A percentile compares a stretch with the other conserved stretches of the same genome.
phyloP scores from a whole-genome alignment of 768 basidiomycete species.

The Heimioporus sp. region DNA sequence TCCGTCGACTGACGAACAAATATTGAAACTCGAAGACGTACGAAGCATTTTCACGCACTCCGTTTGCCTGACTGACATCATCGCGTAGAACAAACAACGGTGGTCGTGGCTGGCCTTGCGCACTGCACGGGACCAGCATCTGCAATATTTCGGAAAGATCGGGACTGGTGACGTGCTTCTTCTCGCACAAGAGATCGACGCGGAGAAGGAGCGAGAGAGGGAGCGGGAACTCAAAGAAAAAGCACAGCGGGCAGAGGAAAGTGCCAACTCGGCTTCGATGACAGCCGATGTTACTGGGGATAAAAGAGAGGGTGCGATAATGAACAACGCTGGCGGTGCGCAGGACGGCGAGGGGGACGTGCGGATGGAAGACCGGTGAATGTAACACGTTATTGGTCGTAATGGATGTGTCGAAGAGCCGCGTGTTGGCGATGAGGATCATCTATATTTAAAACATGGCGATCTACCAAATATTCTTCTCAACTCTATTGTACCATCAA shows the following conservation, averaged over 20 bases:
- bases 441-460: neutral
- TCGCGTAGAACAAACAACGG: slow-evolving; percentile 65
- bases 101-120: slow-evolving; percentile 83
- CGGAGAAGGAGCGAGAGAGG: slow-evolving; percentile 36
- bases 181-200: slow-evolving; percentile 37
- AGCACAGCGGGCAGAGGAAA: slow-evolving; percentile 23
- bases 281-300: slow-evolving; percentile 14
- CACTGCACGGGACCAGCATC: slow-evolving; percentile 65
- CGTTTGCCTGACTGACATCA: slow-evolving; percentile 9
- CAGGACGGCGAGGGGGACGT: slow-evolving; percentile 44
- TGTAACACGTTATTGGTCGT: neutral
- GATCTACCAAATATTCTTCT: neutral
- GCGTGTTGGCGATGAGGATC: slow-evolving; percentile 10
- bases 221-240: slow-evolving; percentile 32
- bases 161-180: slow-evolving; percentile 71
- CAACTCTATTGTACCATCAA: neutral
- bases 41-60: neutral
- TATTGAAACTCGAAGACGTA: slow-evolving; percentile 65
- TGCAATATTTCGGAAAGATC: slow-evolving; percentile 80
- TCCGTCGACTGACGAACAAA: slow-evolving; percentile 45
- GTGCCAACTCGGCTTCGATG: slow-evolving; percentile 23
- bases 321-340: slow-evolving; percentile 18
- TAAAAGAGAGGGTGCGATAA: slow-evolving; percentile 19
- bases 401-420: neutral
- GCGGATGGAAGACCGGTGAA: slow-evolving; percentile 45